These are phyloP conservation scores for Ganoderma multipileum DNA, from an alignment of 1,284 basidiomycete species.

Conservation along the genomic window DNA sequence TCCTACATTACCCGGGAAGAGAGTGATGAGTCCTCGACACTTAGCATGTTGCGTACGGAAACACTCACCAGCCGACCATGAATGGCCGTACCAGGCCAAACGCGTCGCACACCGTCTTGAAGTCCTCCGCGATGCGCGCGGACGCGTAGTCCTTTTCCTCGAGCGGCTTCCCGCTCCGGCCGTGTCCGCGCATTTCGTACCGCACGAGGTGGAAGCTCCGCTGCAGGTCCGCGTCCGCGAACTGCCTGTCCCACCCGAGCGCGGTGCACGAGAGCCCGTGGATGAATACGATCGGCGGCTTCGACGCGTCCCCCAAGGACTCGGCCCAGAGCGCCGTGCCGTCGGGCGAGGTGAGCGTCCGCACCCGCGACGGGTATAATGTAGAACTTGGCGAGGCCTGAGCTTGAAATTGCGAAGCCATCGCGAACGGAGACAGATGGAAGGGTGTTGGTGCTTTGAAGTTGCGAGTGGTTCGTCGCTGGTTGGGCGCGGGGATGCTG, in stretches of 20 bases:
- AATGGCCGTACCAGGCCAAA: constrained; percentile 44
- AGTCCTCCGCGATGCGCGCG: constrained; percentile 45
- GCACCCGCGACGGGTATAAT: constrained; percentile 17
- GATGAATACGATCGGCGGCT: constrained; percentile 49
- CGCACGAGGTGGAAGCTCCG: constrained; percentile 43
- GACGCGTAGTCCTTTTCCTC: constrained; percentile 37
- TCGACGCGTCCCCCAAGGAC: constrained; percentile 43
- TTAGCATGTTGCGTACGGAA: background rate
- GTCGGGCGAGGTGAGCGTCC: constrained; percentile 36
- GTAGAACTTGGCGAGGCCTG: background rate
- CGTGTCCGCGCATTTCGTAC: constrained; percentile 45
- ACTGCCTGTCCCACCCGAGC: constrained; percentile 47
- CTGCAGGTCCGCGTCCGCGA: constrained; percentile 42
- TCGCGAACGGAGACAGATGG: background rate
- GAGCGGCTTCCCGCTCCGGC: constrained; percentile 39
- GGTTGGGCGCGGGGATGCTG: background rate
- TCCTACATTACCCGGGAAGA: constrained; percentile 37
- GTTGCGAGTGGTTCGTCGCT: background rate
- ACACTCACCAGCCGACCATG: constrained; percentile 46
- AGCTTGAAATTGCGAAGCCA: background rate
- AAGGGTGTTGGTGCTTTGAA: background rate
- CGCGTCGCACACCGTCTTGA: constrained; percentile 40
- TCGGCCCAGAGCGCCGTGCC: constrained; percentile 44
- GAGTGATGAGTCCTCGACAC: background rate
- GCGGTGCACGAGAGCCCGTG: constrained; percentile 48